These are phyloP conservation scores for Austroboletus novae-zelandiae DNA, from an alignment of 1,284 basidiomycete genomes.

Conservation along the genomic window DNA sequence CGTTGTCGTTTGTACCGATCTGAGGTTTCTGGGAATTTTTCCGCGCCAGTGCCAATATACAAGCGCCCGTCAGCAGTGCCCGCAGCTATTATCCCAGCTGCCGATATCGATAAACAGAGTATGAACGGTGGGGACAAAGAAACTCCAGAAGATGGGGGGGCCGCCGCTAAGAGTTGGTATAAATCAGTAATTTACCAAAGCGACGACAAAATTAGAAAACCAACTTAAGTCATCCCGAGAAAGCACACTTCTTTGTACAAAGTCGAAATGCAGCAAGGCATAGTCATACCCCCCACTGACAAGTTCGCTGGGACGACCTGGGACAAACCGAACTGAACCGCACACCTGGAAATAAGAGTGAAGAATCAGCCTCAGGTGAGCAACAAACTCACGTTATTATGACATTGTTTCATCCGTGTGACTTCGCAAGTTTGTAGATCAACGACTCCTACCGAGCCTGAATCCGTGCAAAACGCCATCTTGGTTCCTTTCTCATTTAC, in stretches of 20 bases:
- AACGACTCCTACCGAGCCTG: slow-evolving; percentile 62
- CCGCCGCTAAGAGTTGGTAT: slow-evolving; percentile 34
- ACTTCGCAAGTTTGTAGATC: slow-evolving; percentile 50
- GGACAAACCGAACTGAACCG: slow-evolving; percentile 64
- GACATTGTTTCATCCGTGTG: slow-evolving; percentile 56
- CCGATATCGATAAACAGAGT: slow-evolving; percentile 54
- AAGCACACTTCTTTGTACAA: slow-evolving; percentile 51
- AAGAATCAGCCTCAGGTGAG: not conserved
- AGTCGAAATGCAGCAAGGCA: slow-evolving; percentile 66
- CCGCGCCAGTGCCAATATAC: slow-evolving; percentile 66
- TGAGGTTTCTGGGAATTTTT: slow-evolving; percentile 40
- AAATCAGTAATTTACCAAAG: slow-evolving; percentile 3
- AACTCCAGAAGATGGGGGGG: slow-evolving; percentile 43
- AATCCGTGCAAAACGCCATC: slow-evolving; percentile 69
- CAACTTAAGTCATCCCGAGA: slow-evolving; percentile 61
- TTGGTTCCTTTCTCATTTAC: slow-evolving; percentile 52
- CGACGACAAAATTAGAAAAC: slow-evolving; percentile 13
- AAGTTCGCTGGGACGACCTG: slow-evolving; percentile 63
- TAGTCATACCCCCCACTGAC: slow-evolving; percentile 77
- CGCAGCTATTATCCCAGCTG: slow-evolving; percentile 59
- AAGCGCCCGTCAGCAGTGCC: slow-evolving; percentile 73
- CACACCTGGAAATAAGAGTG: slow-evolving; percentile 52
- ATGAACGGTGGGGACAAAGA: slow-evolving; percentile 73
- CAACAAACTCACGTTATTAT: slow-evolving; percentile 52
- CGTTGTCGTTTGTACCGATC: slow-evolving; percentile 52